Conservation (phyloP, 2,329 filamentous ascomycete species). For the Calycina herbarum region DNA sequence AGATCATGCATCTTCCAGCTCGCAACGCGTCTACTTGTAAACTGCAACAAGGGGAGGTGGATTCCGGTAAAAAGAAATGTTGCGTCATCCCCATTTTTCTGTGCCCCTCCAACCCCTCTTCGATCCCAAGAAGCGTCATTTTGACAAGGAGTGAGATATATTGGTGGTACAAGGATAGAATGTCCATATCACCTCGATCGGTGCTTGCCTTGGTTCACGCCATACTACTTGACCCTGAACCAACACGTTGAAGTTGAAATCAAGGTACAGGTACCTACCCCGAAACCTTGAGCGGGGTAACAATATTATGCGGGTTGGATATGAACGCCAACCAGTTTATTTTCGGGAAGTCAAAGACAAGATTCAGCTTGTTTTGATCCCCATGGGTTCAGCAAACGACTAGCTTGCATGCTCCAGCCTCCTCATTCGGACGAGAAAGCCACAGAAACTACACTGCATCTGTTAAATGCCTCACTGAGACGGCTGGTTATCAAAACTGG, state of each 20-base stretch:
- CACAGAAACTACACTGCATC: background rate
- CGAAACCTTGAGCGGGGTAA: constrained; percentile 1
- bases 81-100: constrained; percentile 16
- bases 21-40: background rate
- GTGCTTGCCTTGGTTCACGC: background rate
- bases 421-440: background rate
- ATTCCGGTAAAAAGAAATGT: constrained; percentile 12
- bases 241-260: background rate
- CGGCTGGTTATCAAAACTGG: background rate
- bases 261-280: background rate
- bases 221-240: background rate
- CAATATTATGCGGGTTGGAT: background rate
- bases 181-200: background rate
- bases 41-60: background rate
- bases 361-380: constrained; percentile 11
- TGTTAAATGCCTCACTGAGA: background rate
- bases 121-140: background rate
- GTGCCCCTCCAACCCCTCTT: constrained; percentile 9
- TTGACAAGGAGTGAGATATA: constrained; percentile 5
- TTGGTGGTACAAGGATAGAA: background rate
- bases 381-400: background rate
- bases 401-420: background rate
- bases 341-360: background rate
- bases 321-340: background rate
- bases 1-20: background rate